phyloP scores from a whole-genome alignment of 2,329 filamentous ascomycete species.

The Amauroascus niger region DNA sequence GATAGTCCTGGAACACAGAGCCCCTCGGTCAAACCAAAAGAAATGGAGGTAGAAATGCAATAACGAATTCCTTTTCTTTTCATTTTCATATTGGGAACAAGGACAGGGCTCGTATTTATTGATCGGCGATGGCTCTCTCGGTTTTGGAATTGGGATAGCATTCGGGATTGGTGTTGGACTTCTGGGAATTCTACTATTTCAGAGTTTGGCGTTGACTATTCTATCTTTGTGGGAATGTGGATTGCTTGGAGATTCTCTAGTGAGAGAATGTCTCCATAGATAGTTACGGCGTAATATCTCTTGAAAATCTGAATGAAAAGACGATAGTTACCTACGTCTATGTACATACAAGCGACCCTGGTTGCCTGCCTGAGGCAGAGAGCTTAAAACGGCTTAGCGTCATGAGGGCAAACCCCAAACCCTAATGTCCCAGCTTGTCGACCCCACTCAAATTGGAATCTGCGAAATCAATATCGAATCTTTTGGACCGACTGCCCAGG shows the following conservation, averaged over 20 bases:
- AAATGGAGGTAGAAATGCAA: slow-evolving; percentile 45
- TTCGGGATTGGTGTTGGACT: background rate
- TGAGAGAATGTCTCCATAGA: background rate
- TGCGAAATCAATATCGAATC: slow-evolving; percentile 16
- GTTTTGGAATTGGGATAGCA: background rate
- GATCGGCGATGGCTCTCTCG: background rate
- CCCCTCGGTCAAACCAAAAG: slow-evolving; percentile 20
- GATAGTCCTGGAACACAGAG: slow-evolving; percentile 20
- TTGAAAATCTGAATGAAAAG: background rate
- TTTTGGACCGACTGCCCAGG: slow-evolving; percentile 1
- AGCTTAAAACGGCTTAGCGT: background rate
- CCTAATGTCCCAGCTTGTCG: slow-evolving; percentile 30
- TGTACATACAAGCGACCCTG: too few relatives aligned
- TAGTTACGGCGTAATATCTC: background rate
- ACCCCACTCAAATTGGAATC: slow-evolving; percentile 31
- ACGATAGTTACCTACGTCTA: too few relatives aligned
- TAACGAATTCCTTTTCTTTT: slow-evolving; percentile 19
- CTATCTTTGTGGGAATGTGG: background rate
- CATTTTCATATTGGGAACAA: background rate
- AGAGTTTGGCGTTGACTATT: background rate
- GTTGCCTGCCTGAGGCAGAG: background rate
- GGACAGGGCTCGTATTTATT: background rate
- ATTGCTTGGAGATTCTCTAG: background rate
- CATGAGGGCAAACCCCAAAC: slow-evolving; percentile 24
- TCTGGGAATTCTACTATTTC: background rate